Base-by-base conservation (phyloP, 2,329 filamentous ascomycete species). In the Colletotrichum cordylinicola region DNA sequence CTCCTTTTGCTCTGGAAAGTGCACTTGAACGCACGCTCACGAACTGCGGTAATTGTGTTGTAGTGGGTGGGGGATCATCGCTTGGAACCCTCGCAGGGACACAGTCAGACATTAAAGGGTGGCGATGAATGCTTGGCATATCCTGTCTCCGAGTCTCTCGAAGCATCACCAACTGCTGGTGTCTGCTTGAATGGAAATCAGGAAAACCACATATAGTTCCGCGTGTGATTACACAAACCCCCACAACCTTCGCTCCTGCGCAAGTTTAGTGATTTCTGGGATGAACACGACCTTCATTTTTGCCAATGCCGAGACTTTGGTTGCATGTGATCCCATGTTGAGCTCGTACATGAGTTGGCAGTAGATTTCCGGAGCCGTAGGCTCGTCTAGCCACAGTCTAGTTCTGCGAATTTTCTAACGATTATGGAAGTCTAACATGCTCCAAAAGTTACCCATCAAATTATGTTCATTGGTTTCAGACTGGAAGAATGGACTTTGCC, bases 131-230 rank as follows among this genome's bases (percentile, higher is more conserved):
- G 43, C 43, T 24, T 52, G n/a, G 43, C 18, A 16, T 39, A 2
- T 8, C 37, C 39, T 4, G 43, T 52, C 12, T 52, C n/a, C 13
- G 10, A 1, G 13, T 21, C 0, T 21, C n/a, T 52, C n/a, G 1
- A 21, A 52, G 43, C 6, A 48, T 48, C 2, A n/a, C 6, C 4
- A 12, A 1, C 8, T 21, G 3, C 6, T 52, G 0, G 43, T 13
- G 10, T 0, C 43, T 7, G 10, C 13, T 52, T 21, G n/a, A 8
- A 21, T 21, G 43, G 43, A 52, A 21, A 52, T 21, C 6, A 24
- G 3, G 43, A 7, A 21, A 12, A 0, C 21, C 3, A 21, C 2
- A 3, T 4, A 10, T 3, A 43, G 5, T 2, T 6, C 18, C 18
- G n/a, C 3, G 6, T 7, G n/a, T 13, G 37, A 39, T 21, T 1